Conservation (phyloP, 2,329 filamentous ascomycete genomes). For the Neopestalotiopsis sp. region DNA sequence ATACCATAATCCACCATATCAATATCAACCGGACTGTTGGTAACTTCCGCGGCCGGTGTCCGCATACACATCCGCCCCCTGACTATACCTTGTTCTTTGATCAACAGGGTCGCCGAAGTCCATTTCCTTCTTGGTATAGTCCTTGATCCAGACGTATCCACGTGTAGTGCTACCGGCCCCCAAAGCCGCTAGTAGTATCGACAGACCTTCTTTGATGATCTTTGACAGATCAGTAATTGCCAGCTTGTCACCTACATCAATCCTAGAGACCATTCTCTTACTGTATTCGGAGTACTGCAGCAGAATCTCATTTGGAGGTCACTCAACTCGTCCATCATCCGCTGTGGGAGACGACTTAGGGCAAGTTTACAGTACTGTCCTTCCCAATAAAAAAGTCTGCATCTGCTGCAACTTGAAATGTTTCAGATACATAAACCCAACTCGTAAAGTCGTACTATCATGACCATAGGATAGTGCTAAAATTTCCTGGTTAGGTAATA, state of each 20-base stretch:
- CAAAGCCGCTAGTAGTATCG: neutral
- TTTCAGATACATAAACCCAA: neutral
- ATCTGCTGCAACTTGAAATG: neutral
- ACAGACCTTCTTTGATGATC: neutral
- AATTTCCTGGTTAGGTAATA: neutral
- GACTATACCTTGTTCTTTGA: constrained; percentile 1
- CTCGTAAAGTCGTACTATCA: neutral
- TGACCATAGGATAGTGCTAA: neutral
- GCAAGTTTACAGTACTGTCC: too few species aligned
- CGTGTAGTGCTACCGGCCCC: neutral
- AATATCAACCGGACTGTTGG: neutral
- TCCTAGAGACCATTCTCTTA: neutral
- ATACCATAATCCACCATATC: neutral
- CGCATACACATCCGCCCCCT: constrained; percentile 11
- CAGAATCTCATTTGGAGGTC: too few species aligned
- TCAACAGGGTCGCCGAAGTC: constrained; percentile 8
- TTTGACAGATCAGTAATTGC: neutral
- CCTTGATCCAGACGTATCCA: neutral
- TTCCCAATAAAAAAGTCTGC: too few species aligned
- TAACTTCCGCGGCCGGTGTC: neutral
- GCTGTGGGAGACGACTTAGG: too few species aligned
- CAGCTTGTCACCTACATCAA: neutral
- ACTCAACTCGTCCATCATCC: too few species aligned
- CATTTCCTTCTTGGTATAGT: constrained; percentile 7
- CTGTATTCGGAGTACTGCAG: neutral